Percentiles rank a stretch among this genome's conserved stretches.
phyloP scores from a whole-genome alignment of 495 filamentous ascomycete genomes.

The Neurospora discreta region DNA sequence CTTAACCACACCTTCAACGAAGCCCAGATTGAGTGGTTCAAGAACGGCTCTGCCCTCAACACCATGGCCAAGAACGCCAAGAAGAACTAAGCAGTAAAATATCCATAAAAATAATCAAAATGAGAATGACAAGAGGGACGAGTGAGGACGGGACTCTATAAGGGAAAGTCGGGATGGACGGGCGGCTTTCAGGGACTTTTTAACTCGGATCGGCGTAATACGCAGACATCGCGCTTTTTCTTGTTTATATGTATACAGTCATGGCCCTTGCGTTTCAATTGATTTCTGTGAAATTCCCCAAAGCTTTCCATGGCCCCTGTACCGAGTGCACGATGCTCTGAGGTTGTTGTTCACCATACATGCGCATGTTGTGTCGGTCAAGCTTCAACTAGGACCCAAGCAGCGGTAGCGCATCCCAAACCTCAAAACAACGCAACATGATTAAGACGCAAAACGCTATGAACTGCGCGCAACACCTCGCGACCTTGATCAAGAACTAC shows the following conservation, averaged over 20 bases:
- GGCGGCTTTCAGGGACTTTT: conserved; percentile 18
- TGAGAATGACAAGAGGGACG: conserved; percentile 8
- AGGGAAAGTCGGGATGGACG: conserved; percentile 5
- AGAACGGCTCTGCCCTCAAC: conserved; percentile 91
- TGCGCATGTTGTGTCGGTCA: not conserved
- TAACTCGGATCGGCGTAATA: conserved; percentile 23
- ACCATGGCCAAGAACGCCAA: conserved; percentile 74
- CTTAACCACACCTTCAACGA: conserved; percentile 95
- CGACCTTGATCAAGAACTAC: not conserved
- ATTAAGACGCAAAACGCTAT: not conserved
- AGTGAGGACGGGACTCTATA: conserved; percentile 2
- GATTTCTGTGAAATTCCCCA: conserved; percentile 2
- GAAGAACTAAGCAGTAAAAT: conserved; percentile 15
- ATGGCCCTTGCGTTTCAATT: conserved; percentile 25
- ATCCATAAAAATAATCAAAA: conserved; percentile 7
- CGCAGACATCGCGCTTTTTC: conserved; percentile 13
- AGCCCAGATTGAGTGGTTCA: conserved; percentile 96
- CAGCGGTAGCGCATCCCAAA: not conserved
- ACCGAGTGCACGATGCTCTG: not conserved
- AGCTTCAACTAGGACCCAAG: not conserved
- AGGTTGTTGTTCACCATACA: not conserved
- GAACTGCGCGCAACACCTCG: not conserved
- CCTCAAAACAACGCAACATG: not conserved
- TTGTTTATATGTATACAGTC: conserved; percentile 25
- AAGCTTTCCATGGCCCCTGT: not conserved